Evolutionary conservation across 2,329 filamentous ascomycete genomes (phyloP), one percentile per base, ranked within the genome.

Genomic region (Talaromyces sp.): DNA sequence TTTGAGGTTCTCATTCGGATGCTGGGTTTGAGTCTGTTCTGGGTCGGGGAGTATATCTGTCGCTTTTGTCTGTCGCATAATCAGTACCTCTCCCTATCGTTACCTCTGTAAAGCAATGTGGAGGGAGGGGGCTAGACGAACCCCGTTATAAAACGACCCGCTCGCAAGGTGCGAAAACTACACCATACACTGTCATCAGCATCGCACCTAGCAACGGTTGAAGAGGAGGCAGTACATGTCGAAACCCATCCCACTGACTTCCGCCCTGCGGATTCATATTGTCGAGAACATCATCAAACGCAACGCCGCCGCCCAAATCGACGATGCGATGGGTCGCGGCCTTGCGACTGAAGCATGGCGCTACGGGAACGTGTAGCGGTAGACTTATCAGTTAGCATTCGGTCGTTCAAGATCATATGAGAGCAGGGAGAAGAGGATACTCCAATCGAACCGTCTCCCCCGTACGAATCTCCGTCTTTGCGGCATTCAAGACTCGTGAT

Each of bases 371-470:
- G 63, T 84, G 79, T 17, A 86, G 69, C 2, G 86, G 85, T 3
- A 87, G 78, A 67, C 82, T 83, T 49, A 19, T 11, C 11, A 27
- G 11, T 35, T 4, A 58, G 54, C 31, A 3, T 10, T 10, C 2
- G 9, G 13, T 37, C 13, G 11, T 37, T 11, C 9, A 37, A 37
- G 35, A 37, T 37, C 13, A 37, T 37, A 37, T 13, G 13, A 37
- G 9, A 10, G 54, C 31, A 27, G 58, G n/a, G 6, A 33, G 41
- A 61, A 4, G 52, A 47, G 7, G 45, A 67, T 71, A 84, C 82
- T 87, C 83, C 37, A 86, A 76, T 11, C 83, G 80, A 2, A 86
- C 78, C 68, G 86, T 81, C 61, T 87, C 83, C 15, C 86, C 86
- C 3, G 82, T 84, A 54, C 75, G 75, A 65, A 87, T 86, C 68